Evolutionary conservation across 768 basidiomycete species (phyloP), one percentile per base, ranked within the genome.

Genomic region (Rubroboletus satanas): DNA sequence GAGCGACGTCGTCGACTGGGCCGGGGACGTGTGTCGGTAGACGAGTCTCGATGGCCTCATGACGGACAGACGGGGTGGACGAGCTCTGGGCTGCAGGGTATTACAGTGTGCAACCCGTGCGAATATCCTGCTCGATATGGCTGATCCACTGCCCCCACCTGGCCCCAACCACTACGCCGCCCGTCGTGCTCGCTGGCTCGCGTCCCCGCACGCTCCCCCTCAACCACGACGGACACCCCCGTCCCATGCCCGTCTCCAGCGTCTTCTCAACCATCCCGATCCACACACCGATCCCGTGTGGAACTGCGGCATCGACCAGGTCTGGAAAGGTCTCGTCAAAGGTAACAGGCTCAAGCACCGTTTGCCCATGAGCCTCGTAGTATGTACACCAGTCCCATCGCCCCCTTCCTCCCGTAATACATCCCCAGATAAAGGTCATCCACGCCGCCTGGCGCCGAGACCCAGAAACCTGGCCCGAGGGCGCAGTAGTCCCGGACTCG

Each of bases 381-480:
- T 90, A 71, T 59, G 87, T 77, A 1, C 41, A 33, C 47, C 18
- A 10, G 4, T 46, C 43, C 41, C 26, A 23, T 33, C 14, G 7
- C 33, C 17, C 35, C 17, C 21, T 48, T 41, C 32, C 44, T 41
- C 44, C 49, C 50, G 32, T 43, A 51, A 61, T 37, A 38, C 52
- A 38, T 49, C 48, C 52, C 52, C 69, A 92, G 89, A 79, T 90
- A 63, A 85, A 86, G 64, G 77, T 92, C 55, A 69, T 90, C 43
- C 81, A 88, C 62, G 80, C 84, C 33, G 83, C 84, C 35, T 92
- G 90, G 90, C 68, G 87, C 44, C 81, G 81, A 48, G 88, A 92
- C 56, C 70, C 70, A 46, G 76, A 82, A 46, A 89, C 85, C 43
- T 92, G 90, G 90, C 90, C 90, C 18, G 70, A 73, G 37, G 83